phyloP scores from a whole-genome alignment of 352 stramenopile species.

The Phytophthora pisi region DNA sequence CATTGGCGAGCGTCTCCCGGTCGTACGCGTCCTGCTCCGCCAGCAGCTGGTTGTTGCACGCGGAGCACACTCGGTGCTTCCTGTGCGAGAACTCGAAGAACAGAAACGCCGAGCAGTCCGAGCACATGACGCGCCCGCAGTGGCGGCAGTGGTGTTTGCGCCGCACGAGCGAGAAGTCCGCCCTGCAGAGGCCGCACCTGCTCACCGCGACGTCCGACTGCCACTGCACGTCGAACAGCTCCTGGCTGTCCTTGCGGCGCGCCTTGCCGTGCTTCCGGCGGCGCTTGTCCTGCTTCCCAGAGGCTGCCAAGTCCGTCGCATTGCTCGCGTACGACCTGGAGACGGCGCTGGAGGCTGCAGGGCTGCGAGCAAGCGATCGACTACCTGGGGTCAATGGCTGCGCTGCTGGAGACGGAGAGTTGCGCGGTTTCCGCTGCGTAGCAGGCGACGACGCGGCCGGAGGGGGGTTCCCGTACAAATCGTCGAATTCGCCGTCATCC shows the following conservation, averaged over 20 bases:
- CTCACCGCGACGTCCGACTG: slow-evolving; percentile 50
- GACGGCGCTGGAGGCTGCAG: slow-evolving; percentile 28
- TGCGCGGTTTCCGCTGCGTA: slow-evolving; percentile 11
- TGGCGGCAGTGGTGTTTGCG: slow-evolving; percentile 82
- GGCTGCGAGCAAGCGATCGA: slow-evolving; percentile 9
- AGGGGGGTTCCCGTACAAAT: slow-evolving; percentile 59
- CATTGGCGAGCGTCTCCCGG: slow-evolving; percentile 12
- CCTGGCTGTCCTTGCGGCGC: slow-evolving; percentile 57
- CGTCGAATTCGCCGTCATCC: slow-evolving; percentile 80
- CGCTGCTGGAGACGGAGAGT: slow-evolving; percentile 1
- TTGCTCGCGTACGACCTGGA: slow-evolving; percentile 34
- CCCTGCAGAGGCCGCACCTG: slow-evolving; percentile 57
- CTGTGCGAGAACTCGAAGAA: slow-evolving; percentile 61
- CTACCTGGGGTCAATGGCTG: slow-evolving; percentile 5
- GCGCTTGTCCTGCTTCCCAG: slow-evolving; percentile 16
- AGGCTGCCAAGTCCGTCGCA: slow-evolving; percentile 25
- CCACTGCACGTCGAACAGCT: slow-evolving; percentile 72
- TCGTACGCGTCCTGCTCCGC: slow-evolving; percentile 36
- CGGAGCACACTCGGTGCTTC: slow-evolving; percentile 70
- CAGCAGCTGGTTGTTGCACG: slow-evolving; percentile 43
- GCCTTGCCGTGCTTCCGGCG: slow-evolving; percentile 29
- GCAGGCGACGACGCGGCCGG: slow-evolving; percentile 6
- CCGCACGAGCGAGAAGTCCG: slow-evolving; percentile 68
- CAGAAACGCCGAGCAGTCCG: slow-evolving; percentile 73
- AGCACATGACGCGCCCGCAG: slow-evolving; percentile 79